Evolutionary conservation across 352 stramenopile genomes (phyloP), one percentile per base, ranked within the genome.

Genomic region (Pythium pyrilobum): DNA sequence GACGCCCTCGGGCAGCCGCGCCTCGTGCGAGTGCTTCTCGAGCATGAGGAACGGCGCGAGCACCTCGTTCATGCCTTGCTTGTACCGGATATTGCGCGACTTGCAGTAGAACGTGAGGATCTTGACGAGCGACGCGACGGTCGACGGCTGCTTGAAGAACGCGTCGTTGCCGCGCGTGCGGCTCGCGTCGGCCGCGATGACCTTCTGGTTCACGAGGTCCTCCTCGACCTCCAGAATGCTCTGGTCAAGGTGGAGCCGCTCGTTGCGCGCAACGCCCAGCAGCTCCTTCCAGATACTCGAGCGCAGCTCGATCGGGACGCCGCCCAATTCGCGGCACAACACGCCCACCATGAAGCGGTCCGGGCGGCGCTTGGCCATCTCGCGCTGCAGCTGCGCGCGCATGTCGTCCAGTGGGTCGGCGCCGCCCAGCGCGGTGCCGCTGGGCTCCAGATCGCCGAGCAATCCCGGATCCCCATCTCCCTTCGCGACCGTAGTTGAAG

Each of bases 21-120:
- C 13, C 6, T 13, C 49, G 16, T 66, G 58, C 12, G 62, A 58
- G 15, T 46, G 52, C n/a, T 66, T 55, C 27, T 76, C 62, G 27
- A 96, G 73, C 44, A 96, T 69, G 23, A 97, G 52, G 53, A 97
- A 97, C 1, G 91, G 91, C 15, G 91, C 90, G 5, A 97, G 67
- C 40, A 97, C 87, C 63, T 97, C 91, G 64, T 97, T 97, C 89
- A 97, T 95, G 15, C 91, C 91, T 68, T 97, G 89, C 49, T 97
- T 97, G 83, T 97, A 97, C 20, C 71, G 64, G 45, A 97, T 80
- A 33, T 67, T 88, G 41, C 89, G 81, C 46, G 71, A 78, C 57
- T 97, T 97, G 83, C 90, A 97, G 64, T 97, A 97, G 59, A 94
- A 96, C 13, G 91, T 97, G 28, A 97, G 72, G 48, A 97, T 60